phyloP scores from a whole-genome alignment of 2,329 filamentous ascomycete species.

The Monilinia laxa region DNA sequence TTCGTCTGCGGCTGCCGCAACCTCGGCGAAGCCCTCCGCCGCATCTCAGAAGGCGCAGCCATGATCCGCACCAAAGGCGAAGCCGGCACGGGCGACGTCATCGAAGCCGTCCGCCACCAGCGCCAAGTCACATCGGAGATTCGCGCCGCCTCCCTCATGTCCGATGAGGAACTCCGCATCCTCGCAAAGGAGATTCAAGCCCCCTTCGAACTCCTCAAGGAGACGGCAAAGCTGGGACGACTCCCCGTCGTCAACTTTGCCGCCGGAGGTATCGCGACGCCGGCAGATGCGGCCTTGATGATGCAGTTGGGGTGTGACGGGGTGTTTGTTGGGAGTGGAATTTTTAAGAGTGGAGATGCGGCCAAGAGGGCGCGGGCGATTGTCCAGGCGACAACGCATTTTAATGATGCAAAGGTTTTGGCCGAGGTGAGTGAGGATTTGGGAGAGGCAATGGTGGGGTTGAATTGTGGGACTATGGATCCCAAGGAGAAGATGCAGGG shows the following conservation, averaged over 20 bases:
- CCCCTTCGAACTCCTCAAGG: constrained; percentile 74
- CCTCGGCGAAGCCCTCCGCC: constrained; percentile 85
- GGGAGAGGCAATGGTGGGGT: constrained; percentile 97
- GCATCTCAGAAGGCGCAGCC: constrained; percentile 89
- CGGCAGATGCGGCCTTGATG: constrained; percentile 94
- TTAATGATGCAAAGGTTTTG: constrained; percentile 77
- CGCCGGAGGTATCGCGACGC: constrained; percentile 98
- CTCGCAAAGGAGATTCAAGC: constrained; percentile 79
- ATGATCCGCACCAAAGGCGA: constrained; percentile 99
- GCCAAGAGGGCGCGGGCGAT: constrained; percentile 90
- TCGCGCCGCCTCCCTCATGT: constrained; percentile 62
- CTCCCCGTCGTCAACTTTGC: constrained; percentile 97
- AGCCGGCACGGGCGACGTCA: constrained; percentile 93
- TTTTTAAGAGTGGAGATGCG: constrained; percentile 95
- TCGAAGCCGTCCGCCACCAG: constrained; percentile 96
- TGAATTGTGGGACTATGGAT: constrained; percentile 78
- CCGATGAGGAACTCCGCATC: constrained; percentile 71
- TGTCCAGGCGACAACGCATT: constrained; percentile 91
- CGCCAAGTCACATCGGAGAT: constrained; percentile 85
- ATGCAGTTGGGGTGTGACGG: constrained; percentile 99
- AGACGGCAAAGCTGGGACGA: constrained; percentile 83
- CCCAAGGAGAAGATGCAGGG: constrained; percentile 79
- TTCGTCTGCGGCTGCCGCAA: constrained; percentile 97
- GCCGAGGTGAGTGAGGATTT: constrained; percentile 84
- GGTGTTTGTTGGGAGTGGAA: constrained; percentile 94